Conservation (phyloP, 108 stramenopile species). For the Mayamaea pseudoterrestris region DNA sequence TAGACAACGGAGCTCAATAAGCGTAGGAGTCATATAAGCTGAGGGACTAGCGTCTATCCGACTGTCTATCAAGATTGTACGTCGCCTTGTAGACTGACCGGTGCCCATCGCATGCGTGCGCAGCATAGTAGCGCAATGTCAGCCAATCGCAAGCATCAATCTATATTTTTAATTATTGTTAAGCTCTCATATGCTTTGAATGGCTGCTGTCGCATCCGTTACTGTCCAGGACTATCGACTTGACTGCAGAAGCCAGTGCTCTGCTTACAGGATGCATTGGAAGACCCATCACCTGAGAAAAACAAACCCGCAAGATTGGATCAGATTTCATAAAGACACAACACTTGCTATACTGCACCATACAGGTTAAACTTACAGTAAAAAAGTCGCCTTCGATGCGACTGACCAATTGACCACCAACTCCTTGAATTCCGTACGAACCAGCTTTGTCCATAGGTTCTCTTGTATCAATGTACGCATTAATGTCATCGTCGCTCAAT, state of each 20-base stretch:
- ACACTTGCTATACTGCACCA: neutral
- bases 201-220: no score
- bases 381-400: slow-evolving; percentile 77
- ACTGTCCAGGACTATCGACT: no score
- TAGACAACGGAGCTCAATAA: no score
- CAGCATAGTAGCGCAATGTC: neutral
- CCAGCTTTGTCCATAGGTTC: slow-evolving; percentile 97
- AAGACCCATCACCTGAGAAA: slow-evolving; percentile 84
- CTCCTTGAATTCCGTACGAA: slow-evolving; percentile 91
- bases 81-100: no score
- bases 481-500: slow-evolving; percentile 56
- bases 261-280: slow-evolving; percentile 75
- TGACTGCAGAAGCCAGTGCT: slow-evolving; percentile 32
- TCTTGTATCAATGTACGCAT: slow-evolving; percentile 66
- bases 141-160: no score
- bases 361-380: slow-evolving; percentile 17
- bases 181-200: no score
- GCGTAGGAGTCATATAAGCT: no score
- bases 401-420: slow-evolving; percentile 68
- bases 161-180: no score
- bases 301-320: slow-evolving; percentile 14
- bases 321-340: neutral
- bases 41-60: no score
- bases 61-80: no score
- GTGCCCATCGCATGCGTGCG: no score